phyloP scores from a whole-genome alignment of 78 protist species.

The Dictyostelium brefeldianum region DNA sequence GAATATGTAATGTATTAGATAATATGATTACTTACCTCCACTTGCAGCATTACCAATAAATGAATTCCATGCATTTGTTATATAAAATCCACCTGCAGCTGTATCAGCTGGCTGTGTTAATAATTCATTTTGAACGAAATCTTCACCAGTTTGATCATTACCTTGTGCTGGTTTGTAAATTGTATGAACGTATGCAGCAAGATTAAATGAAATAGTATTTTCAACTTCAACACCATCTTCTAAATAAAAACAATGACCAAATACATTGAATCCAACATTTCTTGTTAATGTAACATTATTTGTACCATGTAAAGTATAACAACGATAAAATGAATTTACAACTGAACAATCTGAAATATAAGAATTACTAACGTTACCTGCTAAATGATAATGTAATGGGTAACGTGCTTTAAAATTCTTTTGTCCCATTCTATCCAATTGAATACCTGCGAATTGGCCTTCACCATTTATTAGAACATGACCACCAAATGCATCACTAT shows the following conservation, averaged over 20 bases:
- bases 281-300: slow-evolving; percentile 23
- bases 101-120: slow-evolving; percentile 86
- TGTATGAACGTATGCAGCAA: slow-evolving; percentile 80
- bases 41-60: slow-evolving; percentile 4
- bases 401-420: slow-evolving; percentile 81
- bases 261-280: slow-evolving; percentile 82
- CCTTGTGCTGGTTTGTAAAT: slow-evolving; percentile 74
- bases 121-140: neutral
- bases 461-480: slow-evolving; percentile 35
- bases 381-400: slow-evolving; percentile 84
- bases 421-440: slow-evolving; percentile 84
- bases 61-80: neutral
- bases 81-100: neutral
- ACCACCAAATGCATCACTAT: slow-evolving; percentile 55
- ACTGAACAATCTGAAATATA: slow-evolving; percentile 59
- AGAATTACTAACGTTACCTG: slow-evolving; percentile 9
- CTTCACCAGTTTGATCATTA: slow-evolving; percentile 63
- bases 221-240: slow-evolving; percentile 89
- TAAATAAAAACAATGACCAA: slow-evolving; percentile 86
- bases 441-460: slow-evolving; percentile 75
- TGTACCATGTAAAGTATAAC: slow-evolving; percentile 87
- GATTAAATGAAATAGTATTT: slow-evolving; percentile 72
- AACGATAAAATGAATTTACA: slow-evolving; percentile 52
- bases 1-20: too few relatives aligned
- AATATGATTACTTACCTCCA: too few relatives aligned